phyloP scores from a whole-genome alignment of 169 alveolate species.

The Cryptosporidium xiaoi region DNA sequence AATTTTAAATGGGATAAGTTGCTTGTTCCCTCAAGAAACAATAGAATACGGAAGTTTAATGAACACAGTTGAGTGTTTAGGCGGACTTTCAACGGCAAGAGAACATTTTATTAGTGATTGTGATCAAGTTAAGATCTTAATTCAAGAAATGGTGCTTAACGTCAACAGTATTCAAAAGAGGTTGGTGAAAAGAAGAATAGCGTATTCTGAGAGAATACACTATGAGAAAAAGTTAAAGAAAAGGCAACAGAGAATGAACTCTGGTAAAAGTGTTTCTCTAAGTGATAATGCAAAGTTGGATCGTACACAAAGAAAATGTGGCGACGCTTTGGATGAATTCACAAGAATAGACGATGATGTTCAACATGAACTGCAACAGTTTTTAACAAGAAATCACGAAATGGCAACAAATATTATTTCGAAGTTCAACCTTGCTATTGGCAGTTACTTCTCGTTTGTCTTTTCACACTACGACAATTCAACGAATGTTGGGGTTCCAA shows the following conservation, averaged over 20 bases:
- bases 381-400: constrained; percentile 59
- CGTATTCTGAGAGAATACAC: constrained; percentile 70
- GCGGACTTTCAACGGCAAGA: constrained; percentile 57
- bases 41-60: constrained; percentile 67
- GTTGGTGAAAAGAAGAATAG: constrained; percentile 48
- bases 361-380: constrained; percentile 64
- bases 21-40: constrained; percentile 57
- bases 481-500: constrained; percentile 35
- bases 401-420: constrained; percentile 35
- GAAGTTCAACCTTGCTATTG: constrained; percentile 40
- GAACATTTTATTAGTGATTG: constrained; percentile 59
- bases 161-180: constrained; percentile 71
- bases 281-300: constrained; percentile 68
- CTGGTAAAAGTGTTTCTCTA: constrained; percentile 43
- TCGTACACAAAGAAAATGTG: constrained; percentile 69
- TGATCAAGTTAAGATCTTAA: constrained; percentile 50
- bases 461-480: constrained; percentile 56
- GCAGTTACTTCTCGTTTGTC: constrained; percentile 55
- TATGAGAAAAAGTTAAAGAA: constrained; percentile 61
- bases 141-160: constrained; percentile 52
- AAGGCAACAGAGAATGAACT: constrained; percentile 59
- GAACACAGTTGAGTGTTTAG: constrained; percentile 61
- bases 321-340: constrained; percentile 72
- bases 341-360: constrained; percentile 72
- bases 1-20: constrained; percentile 17